Evolutionary conservation across 2,329 filamentous ascomycete genomes (phyloP).

Genomic region (Lachnellula suecica): DNA sequence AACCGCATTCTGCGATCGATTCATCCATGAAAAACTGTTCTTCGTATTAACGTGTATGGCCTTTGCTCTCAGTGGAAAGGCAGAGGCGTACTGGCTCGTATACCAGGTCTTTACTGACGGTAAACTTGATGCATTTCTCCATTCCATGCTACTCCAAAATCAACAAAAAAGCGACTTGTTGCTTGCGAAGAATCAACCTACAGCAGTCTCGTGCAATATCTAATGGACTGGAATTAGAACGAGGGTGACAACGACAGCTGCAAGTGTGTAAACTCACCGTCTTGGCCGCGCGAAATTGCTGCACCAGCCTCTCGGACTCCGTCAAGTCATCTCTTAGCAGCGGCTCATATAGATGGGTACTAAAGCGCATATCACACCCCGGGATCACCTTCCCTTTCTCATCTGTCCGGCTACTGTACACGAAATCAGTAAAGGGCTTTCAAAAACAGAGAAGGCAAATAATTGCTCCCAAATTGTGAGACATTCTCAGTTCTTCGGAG

Average conservation of each 20-base stretch:
- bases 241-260: background rate
- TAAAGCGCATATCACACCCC: too few relatives aligned
- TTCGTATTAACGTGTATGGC: background rate
- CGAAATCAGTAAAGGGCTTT: too few relatives aligned
- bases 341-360: too few relatives aligned
- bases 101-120: background rate
- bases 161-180: background rate
- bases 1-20: slow-evolving; percentile 1
- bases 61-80: background rate
- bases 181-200: background rate
- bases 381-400: too few relatives aligned
- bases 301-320: background rate
- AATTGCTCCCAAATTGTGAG: too few relatives aligned
- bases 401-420: too few relatives aligned
- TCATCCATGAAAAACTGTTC: slow-evolving; percentile 3
- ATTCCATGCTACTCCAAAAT: background rate
- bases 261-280: background rate
- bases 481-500: too few relatives aligned
- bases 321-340: background rate
- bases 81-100: background rate
- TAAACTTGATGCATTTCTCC: background rate
- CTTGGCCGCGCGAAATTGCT: background rate
- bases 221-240: background rate
- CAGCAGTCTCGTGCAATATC: slow-evolving; percentile 5
- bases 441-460: too few relatives aligned